Conservation (phyloP, 768 basidiomycete species). For the Phanerochaete carnosa region DNA sequence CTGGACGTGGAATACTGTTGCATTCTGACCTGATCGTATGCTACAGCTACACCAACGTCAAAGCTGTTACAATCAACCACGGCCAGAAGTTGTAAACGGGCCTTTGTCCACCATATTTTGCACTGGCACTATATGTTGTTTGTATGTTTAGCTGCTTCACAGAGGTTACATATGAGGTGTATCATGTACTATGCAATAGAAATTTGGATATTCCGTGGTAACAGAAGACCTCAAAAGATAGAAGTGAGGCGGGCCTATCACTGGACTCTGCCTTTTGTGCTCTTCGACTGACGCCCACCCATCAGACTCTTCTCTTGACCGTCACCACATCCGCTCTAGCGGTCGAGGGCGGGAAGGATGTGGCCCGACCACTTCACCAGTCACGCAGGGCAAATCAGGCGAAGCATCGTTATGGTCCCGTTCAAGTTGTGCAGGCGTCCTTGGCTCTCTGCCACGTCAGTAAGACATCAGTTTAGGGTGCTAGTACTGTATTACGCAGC, state of each 20-base stretch:
- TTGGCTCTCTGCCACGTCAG: too few species aligned
- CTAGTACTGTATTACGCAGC: too few species aligned
- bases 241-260: background rate
- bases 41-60: slow-evolving; percentile 60
- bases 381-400: too few species aligned
- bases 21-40: background rate
- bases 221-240: background rate
- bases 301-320: background rate
- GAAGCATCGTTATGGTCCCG: too few species aligned
- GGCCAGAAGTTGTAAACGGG: background rate
- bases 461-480: too few species aligned
- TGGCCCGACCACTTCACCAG: too few species aligned
- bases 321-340: background rate
- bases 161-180: background rate
- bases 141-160: background rate
- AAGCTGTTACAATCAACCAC: slow-evolving; percentile 63
- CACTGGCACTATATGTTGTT: background rate
- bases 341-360: background rate
- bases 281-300: background rate
- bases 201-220: background rate
- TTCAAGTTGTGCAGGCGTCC: too few species aligned
- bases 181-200: background rate
- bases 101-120: background rate
- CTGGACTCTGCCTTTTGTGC: background rate
- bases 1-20: background rate